Base-by-base conservation (phyloP, 768 basidiomycete genomes). In the Suillus tomentosus region DNA sequence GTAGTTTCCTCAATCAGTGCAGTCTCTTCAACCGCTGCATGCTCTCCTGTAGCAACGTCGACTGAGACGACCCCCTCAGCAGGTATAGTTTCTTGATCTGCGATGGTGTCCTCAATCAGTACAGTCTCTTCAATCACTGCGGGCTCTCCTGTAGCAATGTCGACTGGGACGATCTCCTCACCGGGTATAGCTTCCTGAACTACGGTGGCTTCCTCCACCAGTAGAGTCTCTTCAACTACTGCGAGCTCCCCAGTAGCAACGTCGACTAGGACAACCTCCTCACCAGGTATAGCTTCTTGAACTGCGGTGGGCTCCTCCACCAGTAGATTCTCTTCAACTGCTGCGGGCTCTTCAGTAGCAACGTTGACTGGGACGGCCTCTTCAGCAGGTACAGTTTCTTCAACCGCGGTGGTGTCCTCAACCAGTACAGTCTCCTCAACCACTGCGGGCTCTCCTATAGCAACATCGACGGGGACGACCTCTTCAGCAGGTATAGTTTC, bases 101-200 rank as follows among this genome's bases (percentile, higher is more conserved):
- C 24, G 5, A 43, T 27, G 10, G 22, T 40, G 1, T 55, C 61
- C 17, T 62, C 51, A 14, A 48, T 27, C 1, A 7, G 40, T 13
- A 14, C 10, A 60, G 59, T 17, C 19, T n/a, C 45, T 11, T 47
- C 45, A 47, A 43, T 15, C 42, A 17, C 3, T 43, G 42, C 42
- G 42, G 42, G 47, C n/a, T 58, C 34, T 19, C 60, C 39, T n/a
- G n/a, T 31, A 22, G 34, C 62, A 22, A 37, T 17, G 6, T 65
- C 22, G 37, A 40, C 24, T 53, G 51, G 31, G 9, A 10, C 17
- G 1, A 19, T 8, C 17, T 19, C 51, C 8, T 15, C 27, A 3
- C 3, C 8, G 27, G 13, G 61, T 37, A 39, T 40, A 13, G 54
- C 8, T 17, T 22, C 42, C 14, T 54, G 51, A 42, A 62, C 51